phyloP scores from a whole-genome alignment of 768 basidiomycete species.

The Tricholoma flavovirens region DNA sequence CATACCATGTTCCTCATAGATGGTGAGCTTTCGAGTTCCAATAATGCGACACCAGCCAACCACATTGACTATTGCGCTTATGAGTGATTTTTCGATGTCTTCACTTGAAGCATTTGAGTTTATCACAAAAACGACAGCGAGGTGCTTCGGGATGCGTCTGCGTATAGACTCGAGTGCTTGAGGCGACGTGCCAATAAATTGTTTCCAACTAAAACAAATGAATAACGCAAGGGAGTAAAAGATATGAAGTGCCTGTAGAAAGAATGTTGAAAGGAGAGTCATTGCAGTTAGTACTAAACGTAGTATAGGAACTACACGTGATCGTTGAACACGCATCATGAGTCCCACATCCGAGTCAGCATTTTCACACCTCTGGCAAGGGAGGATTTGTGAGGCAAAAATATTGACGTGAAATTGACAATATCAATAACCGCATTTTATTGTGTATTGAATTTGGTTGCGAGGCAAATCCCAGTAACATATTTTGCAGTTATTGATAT shows the following conservation, averaged over 20 bases:
- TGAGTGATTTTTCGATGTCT: conserved; percentile 35
- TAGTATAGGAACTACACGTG: too few species aligned
- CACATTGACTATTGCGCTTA: conserved; percentile 48
- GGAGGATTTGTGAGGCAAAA: too few species aligned
- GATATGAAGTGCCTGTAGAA: conserved; percentile 54
- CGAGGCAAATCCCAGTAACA: too few species aligned
- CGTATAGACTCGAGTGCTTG: conserved; percentile 46
- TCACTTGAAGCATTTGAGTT: conserved; percentile 30
- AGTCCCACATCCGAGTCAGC: too few species aligned
- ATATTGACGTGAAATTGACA: too few species aligned
- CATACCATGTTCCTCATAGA: conserved; percentile 68
- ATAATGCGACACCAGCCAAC: conserved; percentile 57
- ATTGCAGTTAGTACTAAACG: conserved; percentile 21
- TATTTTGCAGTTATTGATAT: too few species aligned
- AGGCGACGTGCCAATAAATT: conserved; percentile 32
- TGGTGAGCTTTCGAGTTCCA: conserved; percentile 59
- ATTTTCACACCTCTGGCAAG: too few species aligned
- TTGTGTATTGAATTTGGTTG: too few species aligned
- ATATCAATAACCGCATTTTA: too few species aligned
- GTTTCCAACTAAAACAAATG: conserved; percentile 35
- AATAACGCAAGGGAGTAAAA: conserved; percentile 43
- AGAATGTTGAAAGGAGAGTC: conserved; percentile 40
- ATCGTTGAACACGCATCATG: too few species aligned
- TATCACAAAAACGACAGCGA: conserved; percentile 59
- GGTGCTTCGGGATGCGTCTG: conserved; percentile 55